phyloP scores from a whole-genome alignment of 2,329 filamentous ascomycete genomes.

The Volutella citrinella region DNA sequence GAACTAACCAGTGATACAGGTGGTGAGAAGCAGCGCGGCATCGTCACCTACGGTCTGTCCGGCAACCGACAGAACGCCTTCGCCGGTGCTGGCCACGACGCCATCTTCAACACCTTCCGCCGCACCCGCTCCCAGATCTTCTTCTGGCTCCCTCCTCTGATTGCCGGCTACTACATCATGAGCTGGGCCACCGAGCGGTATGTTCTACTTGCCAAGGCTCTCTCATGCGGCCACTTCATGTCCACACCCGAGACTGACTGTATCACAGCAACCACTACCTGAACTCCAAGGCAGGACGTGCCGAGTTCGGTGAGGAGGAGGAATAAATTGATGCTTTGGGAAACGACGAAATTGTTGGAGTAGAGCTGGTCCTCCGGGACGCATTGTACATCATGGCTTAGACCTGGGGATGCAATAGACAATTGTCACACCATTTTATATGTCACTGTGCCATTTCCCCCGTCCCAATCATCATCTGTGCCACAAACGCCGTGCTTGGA shows the following conservation, averaged over 20 bases:
- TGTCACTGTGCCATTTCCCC: constrained; percentile 8
- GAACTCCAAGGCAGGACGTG: constrained; percentile 74
- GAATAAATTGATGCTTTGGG: constrained; percentile 35
- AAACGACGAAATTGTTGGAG: constrained; percentile 24
- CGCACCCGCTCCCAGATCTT: constrained; percentile 83
- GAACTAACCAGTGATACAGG: constrained; percentile 39
- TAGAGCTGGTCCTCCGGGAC: constrained; percentile 26
- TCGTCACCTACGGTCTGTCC: constrained; percentile 71
- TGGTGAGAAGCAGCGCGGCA: constrained; percentile 60
- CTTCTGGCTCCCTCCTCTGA: constrained; percentile 78
- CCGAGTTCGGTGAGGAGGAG: constrained; percentile 46
- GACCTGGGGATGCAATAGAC: constrained; percentile 37
- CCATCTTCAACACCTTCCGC: constrained; percentile 94
- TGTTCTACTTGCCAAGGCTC: constrained; percentile 29
- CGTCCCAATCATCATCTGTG: not conserved
- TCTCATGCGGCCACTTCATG: too few relatives aligned
- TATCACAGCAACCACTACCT: constrained; percentile 69
- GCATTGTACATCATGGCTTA: constrained; percentile 42
- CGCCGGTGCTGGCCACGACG: constrained; percentile 72
- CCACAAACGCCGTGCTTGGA: constrained; percentile 8
- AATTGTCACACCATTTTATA: constrained; percentile 24
- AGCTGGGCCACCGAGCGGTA: constrained; percentile 91
- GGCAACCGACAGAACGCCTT: constrained; percentile 87
- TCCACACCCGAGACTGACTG: constrained; percentile 9
- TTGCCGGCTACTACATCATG: constrained; percentile 78